phyloP scores from a whole-genome alignment of 441 rosid species.

The Dalechampia spathulata region DNA sequence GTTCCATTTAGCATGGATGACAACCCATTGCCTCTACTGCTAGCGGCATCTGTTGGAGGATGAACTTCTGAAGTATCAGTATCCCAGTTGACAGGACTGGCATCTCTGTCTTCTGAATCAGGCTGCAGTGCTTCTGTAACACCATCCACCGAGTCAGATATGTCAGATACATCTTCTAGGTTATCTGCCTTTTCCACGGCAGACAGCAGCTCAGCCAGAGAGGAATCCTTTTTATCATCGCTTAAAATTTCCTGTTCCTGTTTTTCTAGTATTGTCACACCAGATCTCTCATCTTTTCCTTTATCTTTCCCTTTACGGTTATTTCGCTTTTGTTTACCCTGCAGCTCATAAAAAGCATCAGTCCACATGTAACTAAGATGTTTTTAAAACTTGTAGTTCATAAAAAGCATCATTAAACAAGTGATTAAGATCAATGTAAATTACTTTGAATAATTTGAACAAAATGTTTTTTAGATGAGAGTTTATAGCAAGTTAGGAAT shows the following conservation, averaged over 20 bases:
- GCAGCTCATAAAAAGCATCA: slow-evolving; percentile 14
- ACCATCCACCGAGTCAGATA: slow-evolving; percentile 69
- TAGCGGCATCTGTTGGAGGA: slow-evolving; percentile 52
- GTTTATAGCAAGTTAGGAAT: too few species aligned
- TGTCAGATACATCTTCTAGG: slow-evolving; percentile 61
- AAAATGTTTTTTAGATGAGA: too few species aligned
- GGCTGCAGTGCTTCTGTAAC: slow-evolving; percentile 52
- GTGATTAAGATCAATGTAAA: too few species aligned
- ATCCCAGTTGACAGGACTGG: slow-evolving; percentile 75
- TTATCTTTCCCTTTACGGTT: slow-evolving; percentile 77
- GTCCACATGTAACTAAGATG: neutral
- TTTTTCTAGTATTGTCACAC: slow-evolving; percentile 28
- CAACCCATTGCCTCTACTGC: slow-evolving; percentile 45
- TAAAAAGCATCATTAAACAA: too few species aligned
- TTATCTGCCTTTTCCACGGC: slow-evolving; percentile 52
- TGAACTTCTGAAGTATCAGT: slow-evolving; percentile 68
- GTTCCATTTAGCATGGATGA: slow-evolving; percentile 55
- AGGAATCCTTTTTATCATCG: slow-evolving; percentile 40
- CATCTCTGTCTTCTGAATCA: slow-evolving; percentile 75
- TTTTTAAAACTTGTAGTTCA: too few species aligned
- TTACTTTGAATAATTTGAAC: too few species aligned
- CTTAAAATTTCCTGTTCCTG: slow-evolving; percentile 29
- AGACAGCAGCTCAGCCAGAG: slow-evolving; percentile 30
- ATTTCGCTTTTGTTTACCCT: slow-evolving; percentile 88
- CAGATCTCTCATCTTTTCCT: slow-evolving; percentile 55